Evolutionary conservation across 768 basidiomycete species (phyloP).

Genomic region (Auricularia cornea): DNA sequence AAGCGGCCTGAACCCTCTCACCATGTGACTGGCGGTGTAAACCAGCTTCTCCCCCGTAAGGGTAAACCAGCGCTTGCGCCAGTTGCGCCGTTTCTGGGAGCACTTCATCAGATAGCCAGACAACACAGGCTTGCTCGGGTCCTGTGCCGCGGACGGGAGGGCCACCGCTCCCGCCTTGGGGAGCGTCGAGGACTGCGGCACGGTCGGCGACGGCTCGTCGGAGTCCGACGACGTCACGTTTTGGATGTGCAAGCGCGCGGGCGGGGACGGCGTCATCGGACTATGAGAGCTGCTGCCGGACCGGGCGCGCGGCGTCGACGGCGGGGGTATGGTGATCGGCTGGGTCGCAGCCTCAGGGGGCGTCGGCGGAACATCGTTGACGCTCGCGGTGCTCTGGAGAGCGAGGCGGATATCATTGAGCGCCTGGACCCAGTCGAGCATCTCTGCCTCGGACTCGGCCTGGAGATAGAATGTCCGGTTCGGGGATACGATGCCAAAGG

Average conservation of each 20-base stretch:
- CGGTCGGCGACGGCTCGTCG: conserved; percentile 46
- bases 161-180: conserved; percentile 13
- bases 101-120: conserved; percentile 96
- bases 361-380: conserved; percentile 43
- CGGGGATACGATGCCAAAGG: conserved; percentile 88
- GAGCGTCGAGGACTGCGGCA: conserved; percentile 14
- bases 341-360: conserved; percentile 6
- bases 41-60: conserved; percentile 81
- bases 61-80: conserved; percentile 97
- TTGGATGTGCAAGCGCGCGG: conserved; percentile 21
- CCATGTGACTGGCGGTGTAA: conserved; percentile 94
- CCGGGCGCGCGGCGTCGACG: conserved; percentile 32
- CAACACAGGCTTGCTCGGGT: conserved; percentile 71
- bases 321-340: conserved; percentile 18
- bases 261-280: conserved; percentile 41
- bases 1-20: conserved; percentile 30
- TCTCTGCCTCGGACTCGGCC: conserved; percentile 62
- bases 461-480: conserved; percentile 87
- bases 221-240: conserved; percentile 65
- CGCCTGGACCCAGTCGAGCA: conserved; percentile 73
- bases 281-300: conserved; percentile 14
- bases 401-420: conserved; percentile 69
- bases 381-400: conserved; percentile 54
- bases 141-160: conserved; percentile 39
- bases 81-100: conserved; percentile 84